phyloP scores from a whole-genome alignment of 192 early-diverging fungal genomes.

The Dissophora globulifera region DNA sequence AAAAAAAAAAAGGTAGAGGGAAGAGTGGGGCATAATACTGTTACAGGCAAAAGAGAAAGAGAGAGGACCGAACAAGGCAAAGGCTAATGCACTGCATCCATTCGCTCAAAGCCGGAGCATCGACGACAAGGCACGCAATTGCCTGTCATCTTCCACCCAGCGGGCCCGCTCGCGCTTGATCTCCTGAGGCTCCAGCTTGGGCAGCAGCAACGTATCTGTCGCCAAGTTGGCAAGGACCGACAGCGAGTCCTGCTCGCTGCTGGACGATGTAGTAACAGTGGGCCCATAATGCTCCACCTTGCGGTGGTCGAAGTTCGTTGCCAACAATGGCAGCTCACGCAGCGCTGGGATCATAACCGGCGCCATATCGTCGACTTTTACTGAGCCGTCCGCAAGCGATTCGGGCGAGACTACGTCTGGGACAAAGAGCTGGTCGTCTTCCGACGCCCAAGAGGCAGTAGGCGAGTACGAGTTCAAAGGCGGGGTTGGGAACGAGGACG shows the following conservation, averaged over 20 bases:
- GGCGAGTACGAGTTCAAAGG: conserved; percentile 41
- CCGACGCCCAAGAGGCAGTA: conserved; percentile 41
- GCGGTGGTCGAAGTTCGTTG: conserved; percentile 31
- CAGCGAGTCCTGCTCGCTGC: conserved; percentile 43
- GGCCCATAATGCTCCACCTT: conserved; percentile 18
- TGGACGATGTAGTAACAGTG: neutral
- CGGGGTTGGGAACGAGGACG: conserved; percentile 33
- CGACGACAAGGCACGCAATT: conserved; percentile 42
- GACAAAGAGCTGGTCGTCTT: conserved; percentile 44
- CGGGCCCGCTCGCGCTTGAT: conserved; percentile 35
- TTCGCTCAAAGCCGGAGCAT: conserved; percentile 48
- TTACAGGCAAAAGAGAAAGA: neutral
- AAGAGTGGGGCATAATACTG: neutral
- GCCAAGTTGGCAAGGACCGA: conserved; percentile 50
- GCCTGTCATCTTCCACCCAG: conserved; percentile 51
- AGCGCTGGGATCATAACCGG: conserved; percentile 31
- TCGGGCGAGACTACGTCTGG: conserved; percentile 18
- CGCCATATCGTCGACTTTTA: conserved; percentile 7
- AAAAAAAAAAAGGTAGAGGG: neutral
- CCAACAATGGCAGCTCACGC: conserved; percentile 27
- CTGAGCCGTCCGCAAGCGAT: conserved; percentile 5
- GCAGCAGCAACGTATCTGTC: conserved; percentile 37
- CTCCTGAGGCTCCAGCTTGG: conserved; percentile 47
- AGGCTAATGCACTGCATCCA: neutral
- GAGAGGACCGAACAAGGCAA: neutral